Evolutionary conservation across 2,329 filamentous ascomycete genomes (phyloP), one percentile per base, ranked within the genome.

Genomic region (Emericellopsis atlantica): DNA sequence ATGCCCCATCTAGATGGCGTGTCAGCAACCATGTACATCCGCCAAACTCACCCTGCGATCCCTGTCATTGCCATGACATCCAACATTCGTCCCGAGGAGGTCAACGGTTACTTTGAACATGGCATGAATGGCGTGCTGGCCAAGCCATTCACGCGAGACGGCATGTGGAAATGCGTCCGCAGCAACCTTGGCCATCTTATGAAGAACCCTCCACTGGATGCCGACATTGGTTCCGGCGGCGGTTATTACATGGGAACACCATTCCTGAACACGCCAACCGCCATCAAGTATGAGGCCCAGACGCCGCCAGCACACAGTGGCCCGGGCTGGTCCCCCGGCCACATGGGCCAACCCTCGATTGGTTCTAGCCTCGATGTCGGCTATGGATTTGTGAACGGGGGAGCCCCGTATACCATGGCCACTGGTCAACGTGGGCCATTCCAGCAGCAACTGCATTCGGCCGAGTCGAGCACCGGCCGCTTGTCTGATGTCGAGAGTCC

Each of bases 121-220:
- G 92, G 89, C 92, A 95, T 98, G 89, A 93, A 95, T 54, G 92
- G 95, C 54, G 90, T 98, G 15, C 67, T 98, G 45, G 90, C 92
- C 0, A 98, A 98, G 56, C 92, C 92, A 0, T 98, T 98, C 58
- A 98, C 92, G 5, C 82, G 84, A 52, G 84, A 88, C 49, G 85
- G 84, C 32, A 85, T 92, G 67, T 72, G 86, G 42, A 79, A 82
- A 48, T 83, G 94, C 64, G 71, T 98, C 24, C 85, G 92, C 60
- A 93, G 90, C 55, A 87, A 95, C 55, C 69, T 96, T 39, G 73
- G 77, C n/a, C 82, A 88, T 55, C 70, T 95, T 45, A 80, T 93
- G 55, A 87, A 86, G 54, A 74, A 77, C 43, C 71, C 72, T 4
- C 64, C 68, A 3, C 53, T 55, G 1, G 68, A 73, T 16, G 59